Percentiles rank a stretch among this genome's conserved stretches.
These are phyloP conservation scores for Misopates orontium DNA, from an alignment of 257 asterid genomes.

Conservation along the genomic window DNA sequence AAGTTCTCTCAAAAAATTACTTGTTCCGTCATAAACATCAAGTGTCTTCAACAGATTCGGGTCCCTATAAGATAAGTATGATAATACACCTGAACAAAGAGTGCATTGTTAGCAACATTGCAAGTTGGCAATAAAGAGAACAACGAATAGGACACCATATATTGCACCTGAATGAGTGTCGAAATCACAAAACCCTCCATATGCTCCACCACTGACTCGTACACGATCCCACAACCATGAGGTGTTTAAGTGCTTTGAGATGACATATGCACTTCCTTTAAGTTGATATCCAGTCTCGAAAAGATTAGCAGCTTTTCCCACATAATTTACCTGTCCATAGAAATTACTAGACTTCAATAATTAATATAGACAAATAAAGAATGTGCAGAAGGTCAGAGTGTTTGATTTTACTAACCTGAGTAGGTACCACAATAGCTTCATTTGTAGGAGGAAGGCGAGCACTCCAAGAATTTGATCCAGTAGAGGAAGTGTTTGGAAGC, in stretches of 20 bases:
- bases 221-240: conserved; percentile 99
- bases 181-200: conserved; percentile 97
- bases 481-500: conserved; percentile 71
- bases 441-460: conserved; percentile 65
- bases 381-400: background rate
- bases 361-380: conserved; percentile 17
- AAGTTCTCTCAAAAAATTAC: conserved; percentile 78
- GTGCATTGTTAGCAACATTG: conserved; percentile 18
- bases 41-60: conserved; percentile 94
- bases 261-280: conserved; percentile 90
- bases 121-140: conserved; percentile 13
- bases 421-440: conserved; percentile 95
- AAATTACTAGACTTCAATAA: conserved; percentile 21
- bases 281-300: conserved; percentile 88
- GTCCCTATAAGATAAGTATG: conserved; percentile 91
- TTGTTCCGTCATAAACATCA: conserved; percentile 85
- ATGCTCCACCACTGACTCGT: conserved; percentile 99
- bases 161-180: conserved; percentile 87
- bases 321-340: conserved; percentile 79
- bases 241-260: conserved; percentile 75
- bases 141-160: conserved; percentile 9
- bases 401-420: conserved; percentile 62
- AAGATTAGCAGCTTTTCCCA: conserved; percentile 96
- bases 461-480: conserved; percentile 59
- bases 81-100: conserved; percentile 77